A percentile compares a stretch with the other conserved stretches of the same genome.
Conservation (phyloP, 495 filamentous ascomycete genomes). For the Hypoxylon fragiforme region DNA sequence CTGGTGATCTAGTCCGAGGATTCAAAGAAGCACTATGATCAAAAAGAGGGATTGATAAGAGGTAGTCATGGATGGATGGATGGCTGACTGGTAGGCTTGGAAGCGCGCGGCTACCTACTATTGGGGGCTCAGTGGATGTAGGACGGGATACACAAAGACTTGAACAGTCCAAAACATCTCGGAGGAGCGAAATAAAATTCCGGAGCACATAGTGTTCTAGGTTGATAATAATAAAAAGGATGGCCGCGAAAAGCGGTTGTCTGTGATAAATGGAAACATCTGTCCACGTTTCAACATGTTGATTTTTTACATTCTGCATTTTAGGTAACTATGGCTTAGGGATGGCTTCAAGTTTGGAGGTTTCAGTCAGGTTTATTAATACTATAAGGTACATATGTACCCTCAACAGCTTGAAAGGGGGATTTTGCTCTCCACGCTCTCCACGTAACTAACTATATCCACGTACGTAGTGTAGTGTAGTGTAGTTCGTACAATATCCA, state of each 20-base stretch:
- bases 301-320: background rate
- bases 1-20: background rate
- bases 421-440: too few relatives aligned
- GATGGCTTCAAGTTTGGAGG: too few relatives aligned
- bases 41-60: slow-evolving; percentile 2
- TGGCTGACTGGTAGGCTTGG: background rate
- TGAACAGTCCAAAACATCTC: slow-evolving; percentile 1
- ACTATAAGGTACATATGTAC: too few relatives aligned
- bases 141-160: background rate
- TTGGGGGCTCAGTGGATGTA: background rate
- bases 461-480: too few relatives aligned
- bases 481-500: too few relatives aligned
- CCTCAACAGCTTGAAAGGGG: too few relatives aligned
- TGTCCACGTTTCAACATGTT: background rate
- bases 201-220: slow-evolving; percentile 2
- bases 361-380: too few relatives aligned
- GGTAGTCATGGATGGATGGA: too few relatives aligned
- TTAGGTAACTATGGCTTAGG: too few relatives aligned
- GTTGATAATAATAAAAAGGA: slow-evolving; percentile 16
- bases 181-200: background rate
- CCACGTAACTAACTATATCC: too few relatives aligned
- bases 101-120: background rate
- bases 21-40: background rate
- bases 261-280: too few relatives aligned
- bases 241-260: background rate